Conservation (phyloP, 129 eudicot species). For the Sambucus nigra region DNA sequence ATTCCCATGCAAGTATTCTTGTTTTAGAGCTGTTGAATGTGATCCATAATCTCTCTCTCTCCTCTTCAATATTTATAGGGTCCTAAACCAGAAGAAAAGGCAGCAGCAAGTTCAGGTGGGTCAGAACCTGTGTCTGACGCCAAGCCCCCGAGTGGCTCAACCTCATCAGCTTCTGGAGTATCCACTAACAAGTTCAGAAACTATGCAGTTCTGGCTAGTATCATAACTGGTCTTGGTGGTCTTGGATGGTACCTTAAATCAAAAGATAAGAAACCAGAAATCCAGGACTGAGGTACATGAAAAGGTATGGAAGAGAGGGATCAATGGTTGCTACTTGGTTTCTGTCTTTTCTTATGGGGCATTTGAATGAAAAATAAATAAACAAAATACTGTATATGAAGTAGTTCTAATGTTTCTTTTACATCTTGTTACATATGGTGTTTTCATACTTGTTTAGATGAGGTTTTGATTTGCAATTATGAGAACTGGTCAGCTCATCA, state of each 20-base stretch:
- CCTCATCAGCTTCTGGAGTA: constrained; percentile 39
- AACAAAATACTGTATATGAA: too few species aligned
- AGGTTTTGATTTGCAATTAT: too few species aligned
- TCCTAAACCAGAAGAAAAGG: constrained; percentile 50
- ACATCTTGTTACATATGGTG: too few species aligned
- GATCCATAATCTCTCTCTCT: too few species aligned
- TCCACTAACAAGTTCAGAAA: constrained; percentile 62
- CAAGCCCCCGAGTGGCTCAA: constrained; percentile 40
- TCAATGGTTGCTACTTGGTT: not conserved
- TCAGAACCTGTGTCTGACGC: constrained; percentile 47
- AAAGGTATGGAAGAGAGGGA: too few species aligned
- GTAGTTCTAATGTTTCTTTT: too few species aligned
- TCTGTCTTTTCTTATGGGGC: not conserved
- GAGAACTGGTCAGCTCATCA: too few species aligned
- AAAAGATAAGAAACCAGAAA: constrained; percentile 49
- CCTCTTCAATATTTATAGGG: constrained; percentile 37
- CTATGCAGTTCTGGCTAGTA: constrained; percentile 78
- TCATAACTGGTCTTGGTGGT: constrained; percentile 43
- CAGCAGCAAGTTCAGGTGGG: constrained; percentile 38
- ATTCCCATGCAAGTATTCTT: too few species aligned
- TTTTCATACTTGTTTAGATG: too few species aligned
- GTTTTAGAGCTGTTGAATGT: too few species aligned
- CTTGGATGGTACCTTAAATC: constrained; percentile 61
- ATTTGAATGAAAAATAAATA: too few species aligned
- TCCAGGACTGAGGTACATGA: constrained; percentile 31